Evolutionary conservation across 768 basidiomycete species (phyloP), one percentile per base, ranked within the genome.

Genomic region (Naganishia vishniacii): DNA sequence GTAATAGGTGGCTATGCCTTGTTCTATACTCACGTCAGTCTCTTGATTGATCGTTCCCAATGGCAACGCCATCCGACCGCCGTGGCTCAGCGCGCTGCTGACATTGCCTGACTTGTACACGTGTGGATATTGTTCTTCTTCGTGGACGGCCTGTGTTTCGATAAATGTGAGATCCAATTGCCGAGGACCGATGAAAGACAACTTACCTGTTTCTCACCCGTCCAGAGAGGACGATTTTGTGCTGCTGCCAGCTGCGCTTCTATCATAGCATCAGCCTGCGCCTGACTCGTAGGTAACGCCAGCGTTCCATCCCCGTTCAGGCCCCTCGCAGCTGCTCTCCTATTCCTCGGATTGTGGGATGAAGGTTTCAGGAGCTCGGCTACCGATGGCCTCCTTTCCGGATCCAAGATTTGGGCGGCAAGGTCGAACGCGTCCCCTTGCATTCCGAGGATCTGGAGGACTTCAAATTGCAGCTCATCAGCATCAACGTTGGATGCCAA

Each of bases 1-100:
- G 25, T 26, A 20, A 1, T 23, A 7, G 13, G 20, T 20, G 37
- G 23, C 20, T 1, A 26, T 20, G 2, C 5, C 23, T 16, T 25
- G 5, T 20, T 1, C 9, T 6, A 11, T 12, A 65, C 79, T 58
- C 66, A 92, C 92, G 72, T 92, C 88, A 46, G 82, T 72, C 56
- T 83, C 80, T 16, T 82, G 77, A 28, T 89, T 81, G 20, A 81
- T 81, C 1, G 93, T 97, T 1, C 91, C 95, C 0, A 89, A 65
- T 0, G 95, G 95, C 51, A 98, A 77, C 72, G 85, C 80, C 72
- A 90, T 89, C 70, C 86, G 87, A 61, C 82, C 85, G 11, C 92
- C 91, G 62, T 73, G 84, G 79, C 68, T 86, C 81, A 88, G 88
- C 13, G 91, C 75, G 11, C 85, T 78, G 70, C 83, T 86, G 1